Evolutionary conservation across 345 rosid genomes (phyloP).

Genomic region (Hypericum androsaemum): DNA sequence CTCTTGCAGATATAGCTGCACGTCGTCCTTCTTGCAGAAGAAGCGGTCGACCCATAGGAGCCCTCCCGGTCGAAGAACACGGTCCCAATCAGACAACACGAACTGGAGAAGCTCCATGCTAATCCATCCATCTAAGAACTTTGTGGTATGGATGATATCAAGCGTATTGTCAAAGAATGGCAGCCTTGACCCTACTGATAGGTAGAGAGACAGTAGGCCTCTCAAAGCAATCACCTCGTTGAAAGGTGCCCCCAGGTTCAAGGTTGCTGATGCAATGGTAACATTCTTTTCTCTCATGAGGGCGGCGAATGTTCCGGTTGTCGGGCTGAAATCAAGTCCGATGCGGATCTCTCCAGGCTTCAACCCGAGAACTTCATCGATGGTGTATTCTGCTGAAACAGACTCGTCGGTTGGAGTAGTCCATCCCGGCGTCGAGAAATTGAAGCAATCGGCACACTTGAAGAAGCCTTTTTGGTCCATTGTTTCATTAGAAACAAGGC

Average conservation of each 20-base stretch:
- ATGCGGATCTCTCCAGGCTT: slow-evolving; percentile 41
- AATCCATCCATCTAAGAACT: slow-evolving; percentile 48
- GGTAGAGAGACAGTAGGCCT: slow-evolving; percentile 38
- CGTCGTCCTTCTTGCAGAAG: slow-evolving; percentile 36
- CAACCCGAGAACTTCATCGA: slow-evolving; percentile 35
- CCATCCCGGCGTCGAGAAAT: slow-evolving; percentile 40
- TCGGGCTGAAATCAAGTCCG: slow-evolving; percentile 46
- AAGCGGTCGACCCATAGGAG: slow-evolving; percentile 49
- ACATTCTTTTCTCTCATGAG: slow-evolving; percentile 43
- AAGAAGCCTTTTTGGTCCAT: slow-evolving; percentile 34
- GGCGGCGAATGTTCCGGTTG: slow-evolving; percentile 47
- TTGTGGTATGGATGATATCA: slow-evolving; percentile 38
- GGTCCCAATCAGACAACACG: slow-evolving; percentile 41
- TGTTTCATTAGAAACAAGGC: slow-evolving; percentile 34
- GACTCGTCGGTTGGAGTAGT: slow-evolving; percentile 20
- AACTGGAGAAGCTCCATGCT: slow-evolving; percentile 35
- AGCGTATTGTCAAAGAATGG: slow-evolving; percentile 54
- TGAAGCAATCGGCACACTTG: slow-evolving; percentile 44
- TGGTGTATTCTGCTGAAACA: slow-evolving; percentile 38
- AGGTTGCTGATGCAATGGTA: slow-evolving; percentile 32
- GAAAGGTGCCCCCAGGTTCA: slow-evolving; percentile 44
- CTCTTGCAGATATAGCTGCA: slow-evolving; percentile 33
- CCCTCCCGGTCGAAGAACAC: slow-evolving; percentile 36
- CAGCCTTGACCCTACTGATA: slow-evolving; percentile 40
- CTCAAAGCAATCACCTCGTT: slow-evolving; percentile 44